Base-by-base conservation (phyloP, 805 yeast species). In the Schizosaccharomyces cryophilus region DNA sequence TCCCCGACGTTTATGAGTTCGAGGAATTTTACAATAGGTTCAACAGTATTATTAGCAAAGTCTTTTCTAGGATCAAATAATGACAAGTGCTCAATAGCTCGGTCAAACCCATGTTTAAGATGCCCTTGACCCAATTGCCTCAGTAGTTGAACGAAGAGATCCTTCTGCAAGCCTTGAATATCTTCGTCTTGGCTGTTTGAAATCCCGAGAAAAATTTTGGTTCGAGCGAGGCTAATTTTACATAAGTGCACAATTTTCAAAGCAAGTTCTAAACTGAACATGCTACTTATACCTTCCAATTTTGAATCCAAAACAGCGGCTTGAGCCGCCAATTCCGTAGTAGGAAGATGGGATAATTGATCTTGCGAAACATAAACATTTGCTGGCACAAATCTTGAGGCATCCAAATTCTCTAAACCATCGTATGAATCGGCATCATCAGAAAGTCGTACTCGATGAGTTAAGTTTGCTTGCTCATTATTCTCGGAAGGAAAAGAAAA, bases 1-100 rank as follows among this genome's bases (percentile, higher is more conserved):
- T 90, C 98, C 4, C 96, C 96, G 63, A 87, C 82, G 66, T 89
- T 93, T 42, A 93, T 93, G 62, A 93, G 76, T 68, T 90, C 96
- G 19, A 94, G 84, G 66, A 93, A 90, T 56, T 85, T 80, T 0
- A 84, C 84, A 61, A 90, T 74, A 0, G 97, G 97, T 64, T 85
- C 94, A 51, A 65, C 66, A 24, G 54, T 63, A 61, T 26, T 24
- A 40, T 54, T 29, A 31, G 61, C 7, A 31, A 21, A 29, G 59
- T 67, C 64, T 59, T 71, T 71, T 42, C 73, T 69, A 0, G 95
- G 90, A 63, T 84, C 82, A 66, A 88, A 90, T 45, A 80, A 78
- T 61, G 80, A 77, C 62, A 90, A 73, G 61, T 88, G 78, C 1
- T 72, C 73, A 60, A 89, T 74, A 0, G 97, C 96, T 66, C 81